These are phyloP conservation scores for Aspergillus vadensis DNA, from an alignment of 2,329 filamentous ascomycete genomes.

Conservation along the genomic window DNA sequence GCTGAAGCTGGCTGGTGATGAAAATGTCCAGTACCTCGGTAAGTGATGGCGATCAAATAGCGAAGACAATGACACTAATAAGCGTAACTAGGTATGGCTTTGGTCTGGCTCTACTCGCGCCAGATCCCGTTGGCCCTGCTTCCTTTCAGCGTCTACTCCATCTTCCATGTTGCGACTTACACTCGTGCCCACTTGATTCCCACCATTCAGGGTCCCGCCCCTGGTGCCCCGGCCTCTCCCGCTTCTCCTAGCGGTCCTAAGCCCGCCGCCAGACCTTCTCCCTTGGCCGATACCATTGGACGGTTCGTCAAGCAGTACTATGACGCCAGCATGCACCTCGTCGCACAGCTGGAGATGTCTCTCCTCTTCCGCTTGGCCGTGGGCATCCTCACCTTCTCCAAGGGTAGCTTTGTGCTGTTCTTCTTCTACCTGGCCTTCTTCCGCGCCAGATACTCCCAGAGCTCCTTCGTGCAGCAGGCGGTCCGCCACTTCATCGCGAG, in stretches of 20 bases:
- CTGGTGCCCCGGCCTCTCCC: conserved; percentile 53
- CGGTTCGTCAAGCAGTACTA: conserved; percentile 98
- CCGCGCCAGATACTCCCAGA: conserved; percentile 85
- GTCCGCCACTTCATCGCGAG: conserved; percentile 72
- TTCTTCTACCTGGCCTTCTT: conserved; percentile 87
- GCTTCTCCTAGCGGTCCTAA: conserved; percentile 58
- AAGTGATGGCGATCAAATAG: conserved; percentile 43
- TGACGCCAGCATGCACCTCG: conserved; percentile 90
- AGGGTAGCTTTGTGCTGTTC: conserved; percentile 86
- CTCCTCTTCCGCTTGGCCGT: conserved; percentile 83
- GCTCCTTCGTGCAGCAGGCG: conserved; percentile 84
- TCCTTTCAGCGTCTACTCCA: conserved; percentile 92
- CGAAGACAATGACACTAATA: conserved; percentile 5
- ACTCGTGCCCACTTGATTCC: conserved; percentile 91
- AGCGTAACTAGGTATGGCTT: conserved; percentile 70
- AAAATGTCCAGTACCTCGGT: conserved; percentile 98
- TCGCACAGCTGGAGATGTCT: conserved; percentile 82
- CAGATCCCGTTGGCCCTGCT: conserved; percentile 89
- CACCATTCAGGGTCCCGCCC: conserved; percentile 70
- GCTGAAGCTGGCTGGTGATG: conserved; percentile 73
- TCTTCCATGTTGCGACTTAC: conserved; percentile 98
- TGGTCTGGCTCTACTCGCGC: conserved; percentile 90
- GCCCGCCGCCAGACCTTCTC: conserved; percentile 54
- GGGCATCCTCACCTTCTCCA: conserved; percentile 82
- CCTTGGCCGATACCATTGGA: conserved; percentile 79